Conservation (phyloP, 78 protist genomes). For the Cavenderia fasciculata region DNA sequence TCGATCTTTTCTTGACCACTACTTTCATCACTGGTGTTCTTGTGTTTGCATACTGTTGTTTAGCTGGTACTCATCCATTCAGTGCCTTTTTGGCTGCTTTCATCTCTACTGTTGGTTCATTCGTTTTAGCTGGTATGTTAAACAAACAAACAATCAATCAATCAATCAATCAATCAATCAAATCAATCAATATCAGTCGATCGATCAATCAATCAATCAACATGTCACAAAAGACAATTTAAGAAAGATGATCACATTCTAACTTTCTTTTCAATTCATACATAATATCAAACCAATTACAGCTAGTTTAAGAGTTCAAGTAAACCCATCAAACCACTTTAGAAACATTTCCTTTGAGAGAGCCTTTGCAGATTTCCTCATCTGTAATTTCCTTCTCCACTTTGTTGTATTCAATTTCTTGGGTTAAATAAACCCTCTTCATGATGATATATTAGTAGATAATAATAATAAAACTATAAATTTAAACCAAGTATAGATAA, state of each 20-base stretch:
- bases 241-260: neutral
- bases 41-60: slow-evolving; percentile 82
- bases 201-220: neutral
- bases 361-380: slow-evolving; percentile 85
- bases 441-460: too few species aligned
- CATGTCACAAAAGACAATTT: too few species aligned
- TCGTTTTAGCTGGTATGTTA: slow-evolving; percentile 77
- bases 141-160: neutral
- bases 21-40: slow-evolving; percentile 67
- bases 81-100: slow-evolving; percentile 88
- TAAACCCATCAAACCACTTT: slow-evolving; percentile 58
- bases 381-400: slow-evolving; percentile 85
- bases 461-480: too few species aligned
- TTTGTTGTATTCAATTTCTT: slow-evolving; percentile 86
- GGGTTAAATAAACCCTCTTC: slow-evolving; percentile 81
- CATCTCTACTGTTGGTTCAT: slow-evolving; percentile 83
- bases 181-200: too few species aligned
- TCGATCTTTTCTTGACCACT: slow-evolving; percentile 79
- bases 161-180: neutral
- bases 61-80: slow-evolving; percentile 90
- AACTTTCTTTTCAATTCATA: neutral
- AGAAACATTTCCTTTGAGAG: slow-evolving; percentile 70
- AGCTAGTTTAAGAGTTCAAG: slow-evolving; percentile 83
- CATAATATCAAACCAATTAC: too few species aligned
- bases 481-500: too few species aligned